Percentiles rank a stretch among this genome's conserved stretches.
Conservation (phyloP, 192 early-diverging fungal species). For the Linnemannia zychae region DNA sequence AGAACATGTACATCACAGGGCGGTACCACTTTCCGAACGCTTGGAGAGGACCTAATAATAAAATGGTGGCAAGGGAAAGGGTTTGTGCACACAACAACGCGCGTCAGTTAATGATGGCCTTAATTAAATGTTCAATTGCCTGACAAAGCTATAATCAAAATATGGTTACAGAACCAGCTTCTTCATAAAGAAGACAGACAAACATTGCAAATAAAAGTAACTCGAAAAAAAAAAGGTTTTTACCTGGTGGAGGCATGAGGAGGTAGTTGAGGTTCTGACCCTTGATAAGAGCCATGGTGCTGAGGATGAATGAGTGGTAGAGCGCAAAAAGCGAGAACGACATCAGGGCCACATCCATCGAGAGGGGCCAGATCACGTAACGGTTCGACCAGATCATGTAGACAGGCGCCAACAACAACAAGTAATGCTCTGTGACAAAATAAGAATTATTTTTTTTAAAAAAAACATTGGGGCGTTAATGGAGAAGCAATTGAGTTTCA, state of each 20-base stretch:
- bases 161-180: neutral
- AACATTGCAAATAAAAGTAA: neutral
- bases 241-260: constrained; percentile 66
- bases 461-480: neutral
- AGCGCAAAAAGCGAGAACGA: constrained; percentile 66
- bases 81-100: neutral
- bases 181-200: neutral
- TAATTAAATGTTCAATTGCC: too few relatives aligned
- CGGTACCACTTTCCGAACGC: constrained; percentile 58
- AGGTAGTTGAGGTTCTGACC: constrained; percentile 67
- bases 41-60: constrained; percentile 54
- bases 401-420: constrained; percentile 59
- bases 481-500: neutral
- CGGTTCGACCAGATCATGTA: constrained; percentile 69
- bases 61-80: neutral
- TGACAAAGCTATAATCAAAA: neutral
- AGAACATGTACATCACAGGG: constrained; percentile 57
- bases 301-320: constrained; percentile 65
- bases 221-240: neutral
- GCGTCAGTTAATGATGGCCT: neutral
- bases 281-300: constrained; percentile 57
- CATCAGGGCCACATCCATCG: constrained; percentile 60
- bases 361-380: constrained; percentile 64
- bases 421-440: constrained; percentile 8
- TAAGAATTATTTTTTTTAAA: too few relatives aligned